Evolutionary conservation across 176 grass and related monocot genomes (phyloP).

Genomic region (Triticum monococcum): DNA sequence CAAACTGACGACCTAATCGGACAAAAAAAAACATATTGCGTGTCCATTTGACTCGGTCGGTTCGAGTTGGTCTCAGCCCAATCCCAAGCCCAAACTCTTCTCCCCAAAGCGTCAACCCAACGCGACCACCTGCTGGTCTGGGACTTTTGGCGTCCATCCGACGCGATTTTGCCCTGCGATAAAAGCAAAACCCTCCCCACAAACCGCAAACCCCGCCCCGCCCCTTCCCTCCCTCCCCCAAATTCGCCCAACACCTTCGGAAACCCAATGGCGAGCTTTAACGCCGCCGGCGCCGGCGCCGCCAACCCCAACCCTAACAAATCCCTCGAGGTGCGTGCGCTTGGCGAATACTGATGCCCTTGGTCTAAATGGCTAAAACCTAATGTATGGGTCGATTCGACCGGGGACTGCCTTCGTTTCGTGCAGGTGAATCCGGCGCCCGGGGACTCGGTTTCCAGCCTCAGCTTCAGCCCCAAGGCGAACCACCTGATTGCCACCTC

Average conservation of each 20-base stretch:
- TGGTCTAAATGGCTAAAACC: background rate
- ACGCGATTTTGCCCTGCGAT: constrained; percentile 1
- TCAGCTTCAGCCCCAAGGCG: constrained; percentile 78
- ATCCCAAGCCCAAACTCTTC: background rate
- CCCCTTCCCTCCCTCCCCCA: background rate
- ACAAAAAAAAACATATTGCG: too few relatives aligned
- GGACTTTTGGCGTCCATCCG: background rate
- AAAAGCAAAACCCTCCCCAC: constrained; percentile 14
- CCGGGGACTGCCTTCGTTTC: background rate
- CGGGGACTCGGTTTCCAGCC: constrained; percentile 66
- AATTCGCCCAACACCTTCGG: constrained; percentile 21
- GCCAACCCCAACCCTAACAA: constrained; percentile 72
- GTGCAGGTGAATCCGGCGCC: constrained; percentile 40
- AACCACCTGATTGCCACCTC: constrained; percentile 79
- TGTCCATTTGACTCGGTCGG: too few relatives aligned
- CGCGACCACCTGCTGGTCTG: background rate
- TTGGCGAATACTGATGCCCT: background rate
- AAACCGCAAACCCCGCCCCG: constrained; percentile 6
- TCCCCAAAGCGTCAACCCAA: background rate
- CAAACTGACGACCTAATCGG: too few relatives aligned
- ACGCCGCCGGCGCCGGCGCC: constrained; percentile 19
- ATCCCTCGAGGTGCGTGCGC: constrained; percentile 47
- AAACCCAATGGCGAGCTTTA: constrained; percentile 43
- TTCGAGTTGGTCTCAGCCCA: too few relatives aligned
- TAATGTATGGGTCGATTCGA: constrained; percentile 18